Evolutionary conservation across 495 filamentous ascomycete genomes (phyloP), one percentile per base, ranked within the genome.

Genomic region (Hyaloscypha variabilis): DNA sequence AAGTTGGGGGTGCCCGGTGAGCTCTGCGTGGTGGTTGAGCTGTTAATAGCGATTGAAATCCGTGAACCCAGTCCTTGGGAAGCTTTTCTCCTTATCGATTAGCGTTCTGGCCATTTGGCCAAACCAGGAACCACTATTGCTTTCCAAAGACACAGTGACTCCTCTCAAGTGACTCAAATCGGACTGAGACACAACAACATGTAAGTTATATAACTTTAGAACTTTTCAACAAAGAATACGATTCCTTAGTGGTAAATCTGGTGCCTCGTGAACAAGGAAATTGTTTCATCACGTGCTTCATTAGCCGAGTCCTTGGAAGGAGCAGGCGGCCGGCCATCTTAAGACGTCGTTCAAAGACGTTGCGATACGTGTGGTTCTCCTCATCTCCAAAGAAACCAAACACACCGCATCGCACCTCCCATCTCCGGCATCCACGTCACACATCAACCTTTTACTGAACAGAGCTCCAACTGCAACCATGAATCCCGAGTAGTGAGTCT

Each of bases 401-500:
- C 46, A 53, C n/a, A 49, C 55, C 28, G 26, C 66, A 58, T 58
- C 62, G 57, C 59, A 51, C 57, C 56, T 65, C 54, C 36, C 66
- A 55, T 60, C 65, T 46, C 21, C 30, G 39, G 3, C 42, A 55
- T 36, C 57, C 28, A 58, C 49, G 46, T 30, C 31, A 56, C 19
- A 56, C 49, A 21, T 49, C 23, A 52, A 59, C 39, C 52, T 51
- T 59, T 36, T 34, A 25, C 54, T 25, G 21, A 58, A 21, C 21
- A 58, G 34, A 57, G 36, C 63, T 24, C 10, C 52, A 49, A 8
- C 74, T 58, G 72, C 77, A 84, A 92, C 72, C 77, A 96, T 96
- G 92, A 96, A 96, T 85, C 92, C 92, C 75, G 92, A 96, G 92
- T 96, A 86, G 92, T 96, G 87, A 75, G 92, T 88, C 59, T 29